Base-by-base conservation (phyloP, 768 basidiomycete species). In the Hericium coralloides region DNA sequence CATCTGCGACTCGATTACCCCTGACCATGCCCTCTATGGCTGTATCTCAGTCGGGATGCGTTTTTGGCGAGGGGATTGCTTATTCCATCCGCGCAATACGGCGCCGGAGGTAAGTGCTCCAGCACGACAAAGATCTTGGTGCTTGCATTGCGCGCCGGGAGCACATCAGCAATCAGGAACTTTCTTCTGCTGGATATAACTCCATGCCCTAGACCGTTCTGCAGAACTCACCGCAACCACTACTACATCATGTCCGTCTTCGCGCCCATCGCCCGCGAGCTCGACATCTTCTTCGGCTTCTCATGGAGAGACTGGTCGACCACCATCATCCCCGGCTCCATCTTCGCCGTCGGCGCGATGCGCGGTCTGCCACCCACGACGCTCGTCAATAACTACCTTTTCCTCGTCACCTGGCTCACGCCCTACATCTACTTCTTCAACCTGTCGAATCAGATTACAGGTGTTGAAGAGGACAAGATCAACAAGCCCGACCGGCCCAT, bases 401-500 rank as follows among this genome's bases (percentile, higher is more conserved):
- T 22, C 20, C 49, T 39, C 49, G 20, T 61, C 18, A 31, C 61
- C 22, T 70, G 69, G 69, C 58, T 65, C n/a, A 68, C 65, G 67
- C 38, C 66, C 12, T 56, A 68, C 49, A 65, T 67, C 18, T 61
- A 69, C 17, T 65, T 65, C 52, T 65, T 64, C 59, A 61, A 62
- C 55, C 53, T 66, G 15, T 62, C 68, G 9, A 70, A 70, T 55
- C 69, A 70, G 53, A 59, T 54, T 38, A 50, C 54, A 22, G 50
- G 50, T 55, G 49, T 49, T 15, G 61, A 59, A 12, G 69, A 70
- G 53, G 69, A 70, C 38, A 50, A 38, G 0, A 38, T 58, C 2
- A 70, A 70, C 58, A 68, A 68, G 53, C 67, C 67, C 1, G 66
- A 64, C 57, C 54, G 69, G 37, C 69, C 69, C 3, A 60, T 70